Evolutionary conservation across 345 rosid species (phyloP).

Genomic region (Corchorus olitorius): DNA sequence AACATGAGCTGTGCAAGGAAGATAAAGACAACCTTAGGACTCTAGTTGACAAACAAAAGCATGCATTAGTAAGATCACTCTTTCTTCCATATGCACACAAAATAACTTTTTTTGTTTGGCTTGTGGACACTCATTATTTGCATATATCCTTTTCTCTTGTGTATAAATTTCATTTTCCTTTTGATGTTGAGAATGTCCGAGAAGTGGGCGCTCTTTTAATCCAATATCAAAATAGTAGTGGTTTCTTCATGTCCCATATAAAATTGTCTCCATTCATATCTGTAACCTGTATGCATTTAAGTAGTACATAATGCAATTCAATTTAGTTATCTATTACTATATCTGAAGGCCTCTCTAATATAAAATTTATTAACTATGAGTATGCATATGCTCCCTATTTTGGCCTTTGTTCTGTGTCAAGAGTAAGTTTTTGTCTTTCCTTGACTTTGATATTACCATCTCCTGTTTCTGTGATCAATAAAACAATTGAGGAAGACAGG

Average conservation of each 20-base stretch:
- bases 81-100: background rate
- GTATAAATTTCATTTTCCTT: background rate
- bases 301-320: background rate
- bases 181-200: too few species aligned
- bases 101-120: too few species aligned
- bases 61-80: constrained; percentile 63
- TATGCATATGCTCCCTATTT: background rate
- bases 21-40: constrained; percentile 72
- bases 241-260: background rate
- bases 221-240: background rate
- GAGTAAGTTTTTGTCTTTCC: constrained; percentile 33
- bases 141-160: constrained; percentile 66
- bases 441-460: constrained; percentile 58
- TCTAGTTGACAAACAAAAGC: constrained; percentile 69
- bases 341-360: background rate
- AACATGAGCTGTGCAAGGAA: constrained; percentile 75
- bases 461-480: constrained; percentile 62
- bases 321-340: background rate
- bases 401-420: background rate
- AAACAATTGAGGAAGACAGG: constrained; percentile 80
- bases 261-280: background rate
- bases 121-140: too few species aligned
- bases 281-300: background rate
- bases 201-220: background rate
- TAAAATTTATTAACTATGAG: background rate